Conservation (phyloP, 1,284 basidiomycete genomes). For the Anthracocystis walkeri region DNA sequence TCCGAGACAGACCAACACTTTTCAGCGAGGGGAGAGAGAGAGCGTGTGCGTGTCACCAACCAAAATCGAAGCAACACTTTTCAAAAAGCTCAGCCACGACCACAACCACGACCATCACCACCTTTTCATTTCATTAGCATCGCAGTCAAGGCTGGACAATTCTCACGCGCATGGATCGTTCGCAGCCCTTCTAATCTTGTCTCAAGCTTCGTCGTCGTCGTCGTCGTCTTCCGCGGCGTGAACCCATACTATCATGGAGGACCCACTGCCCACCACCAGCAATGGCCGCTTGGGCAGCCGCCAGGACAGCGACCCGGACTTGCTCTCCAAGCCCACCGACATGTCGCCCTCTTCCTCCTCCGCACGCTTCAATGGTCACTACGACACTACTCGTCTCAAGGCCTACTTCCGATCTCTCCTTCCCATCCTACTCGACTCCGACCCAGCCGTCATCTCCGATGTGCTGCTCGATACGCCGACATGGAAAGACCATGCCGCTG, state of each 20-base stretch:
- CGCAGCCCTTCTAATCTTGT: background rate
- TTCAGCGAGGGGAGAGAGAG: background rate
- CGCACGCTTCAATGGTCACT: conserved; percentile 29
- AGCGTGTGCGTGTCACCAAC: background rate
- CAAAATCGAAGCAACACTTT: conserved; percentile 3
- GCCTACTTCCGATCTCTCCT: conserved; percentile 51
- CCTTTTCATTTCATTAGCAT: background rate
- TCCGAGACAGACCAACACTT: conserved; percentile 8
- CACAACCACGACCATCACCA: background rate
- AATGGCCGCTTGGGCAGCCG: conserved; percentile 29
- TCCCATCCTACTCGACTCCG: conserved; percentile 48
- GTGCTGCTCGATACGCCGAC: conserved; percentile 43
- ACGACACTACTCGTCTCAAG: conserved; percentile 34
- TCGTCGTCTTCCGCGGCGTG: background rate
- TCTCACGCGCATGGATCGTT: conserved; percentile 1
- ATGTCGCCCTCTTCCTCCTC: conserved; percentile 36
- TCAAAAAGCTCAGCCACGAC: conserved; percentile 3
- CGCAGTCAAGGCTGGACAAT: too few species aligned
- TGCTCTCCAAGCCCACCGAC: conserved; percentile 23
- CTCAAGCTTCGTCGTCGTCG: background rate
- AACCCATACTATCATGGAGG: conserved; percentile 19
- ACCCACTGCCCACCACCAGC: conserved; percentile 15
- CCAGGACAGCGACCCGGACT: conserved; percentile 19
- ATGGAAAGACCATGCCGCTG: conserved; percentile 50
- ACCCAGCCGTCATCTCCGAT: conserved; percentile 33